phyloP scores from a whole-genome alignment of 106 monocot genomes.

The Allium sativum region DNA sequence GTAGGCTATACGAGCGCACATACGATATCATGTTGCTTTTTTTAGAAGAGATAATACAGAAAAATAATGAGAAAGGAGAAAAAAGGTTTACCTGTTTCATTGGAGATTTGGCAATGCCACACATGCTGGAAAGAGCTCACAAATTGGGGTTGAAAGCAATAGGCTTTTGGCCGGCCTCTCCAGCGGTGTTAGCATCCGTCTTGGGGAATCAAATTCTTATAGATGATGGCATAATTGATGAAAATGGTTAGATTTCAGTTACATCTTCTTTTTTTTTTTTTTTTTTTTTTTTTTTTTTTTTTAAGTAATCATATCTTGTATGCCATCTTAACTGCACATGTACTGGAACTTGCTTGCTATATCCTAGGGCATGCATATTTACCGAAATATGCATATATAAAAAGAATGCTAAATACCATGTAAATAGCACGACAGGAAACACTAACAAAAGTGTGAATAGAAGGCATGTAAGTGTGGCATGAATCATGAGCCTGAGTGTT shows the following conservation, averaged over 20 bases:
- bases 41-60: slow-evolving; percentile 16
- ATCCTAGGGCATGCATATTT: too few species aligned
- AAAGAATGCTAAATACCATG: too few species aligned
- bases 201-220: not conserved
- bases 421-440: too few species aligned
- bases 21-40: not conserved
- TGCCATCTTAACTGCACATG: too few species aligned
- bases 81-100: slow-evolving; percentile 22
- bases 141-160: slow-evolving; percentile 12
- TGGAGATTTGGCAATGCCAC: slow-evolving; percentile 15
- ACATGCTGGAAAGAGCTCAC: slow-evolving; percentile 11
- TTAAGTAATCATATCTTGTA: too few species aligned
- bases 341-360: too few species aligned
- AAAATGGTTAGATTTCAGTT: not conserved
- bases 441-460: too few species aligned
- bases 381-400: not conserved
- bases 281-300: too few species aligned
- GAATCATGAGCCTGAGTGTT: too few species aligned
- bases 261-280: too few species aligned
- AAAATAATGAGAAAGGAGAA: slow-evolving; percentile 1
- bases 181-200: not conserved
- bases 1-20: not conserved
- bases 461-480: too few species aligned
- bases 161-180: slow-evolving; percentile 12
- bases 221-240: slow-evolving; percentile 1